Conservation (phyloP, 306 rosid species). For the Vigna reflexopilosa region DNA sequence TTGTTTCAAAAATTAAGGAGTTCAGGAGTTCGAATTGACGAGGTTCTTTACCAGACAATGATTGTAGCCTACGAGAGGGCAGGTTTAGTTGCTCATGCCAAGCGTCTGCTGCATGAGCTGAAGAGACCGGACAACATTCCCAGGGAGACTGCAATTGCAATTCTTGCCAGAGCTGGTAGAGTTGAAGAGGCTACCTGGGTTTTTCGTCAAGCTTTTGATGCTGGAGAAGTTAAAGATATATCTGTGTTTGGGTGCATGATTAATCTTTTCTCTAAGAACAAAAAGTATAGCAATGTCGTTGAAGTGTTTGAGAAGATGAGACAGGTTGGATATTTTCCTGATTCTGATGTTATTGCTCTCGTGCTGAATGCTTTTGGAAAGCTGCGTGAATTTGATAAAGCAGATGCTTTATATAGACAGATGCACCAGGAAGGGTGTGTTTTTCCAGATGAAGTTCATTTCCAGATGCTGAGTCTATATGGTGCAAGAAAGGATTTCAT, state of each 20-base stretch:
- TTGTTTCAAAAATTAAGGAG: constrained; percentile 87
- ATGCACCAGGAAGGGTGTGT: constrained; percentile 87
- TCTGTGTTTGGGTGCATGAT: constrained; percentile 81
- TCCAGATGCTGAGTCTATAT: constrained; percentile 83
- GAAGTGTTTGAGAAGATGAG: constrained; percentile 96
- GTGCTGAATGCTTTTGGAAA: constrained; percentile 92
- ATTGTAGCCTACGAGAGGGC: constrained; percentile 89
- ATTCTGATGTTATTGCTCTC: constrained; percentile 79
- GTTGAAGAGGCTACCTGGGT: constrained; percentile 95
- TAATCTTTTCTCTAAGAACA: constrained; percentile 75
- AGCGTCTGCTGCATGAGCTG: constrained; percentile 88
- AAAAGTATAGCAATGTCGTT: constrained; percentile 64
- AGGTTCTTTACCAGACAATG: constrained; percentile 91
- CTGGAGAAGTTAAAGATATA: constrained; percentile 81
- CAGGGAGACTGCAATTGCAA: constrained; percentile 77
- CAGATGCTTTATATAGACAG: constrained; percentile 73
- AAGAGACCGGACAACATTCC: constrained; percentile 75
- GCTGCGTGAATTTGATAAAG: constrained; percentile 76
- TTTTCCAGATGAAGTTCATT: constrained; percentile 85
- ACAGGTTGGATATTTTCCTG: constrained; percentile 77
- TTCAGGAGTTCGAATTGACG: constrained; percentile 88
- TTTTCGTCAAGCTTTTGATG: constrained; percentile 84
- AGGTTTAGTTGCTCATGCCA: constrained; percentile 91
- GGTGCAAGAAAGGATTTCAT: constrained; percentile 75
- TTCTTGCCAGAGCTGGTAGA: constrained; percentile 89